Evolutionary conservation across 345 rosid genomes (phyloP), one percentile per base, ranked within the genome.

Genomic region (Garcia nutans): DNA sequence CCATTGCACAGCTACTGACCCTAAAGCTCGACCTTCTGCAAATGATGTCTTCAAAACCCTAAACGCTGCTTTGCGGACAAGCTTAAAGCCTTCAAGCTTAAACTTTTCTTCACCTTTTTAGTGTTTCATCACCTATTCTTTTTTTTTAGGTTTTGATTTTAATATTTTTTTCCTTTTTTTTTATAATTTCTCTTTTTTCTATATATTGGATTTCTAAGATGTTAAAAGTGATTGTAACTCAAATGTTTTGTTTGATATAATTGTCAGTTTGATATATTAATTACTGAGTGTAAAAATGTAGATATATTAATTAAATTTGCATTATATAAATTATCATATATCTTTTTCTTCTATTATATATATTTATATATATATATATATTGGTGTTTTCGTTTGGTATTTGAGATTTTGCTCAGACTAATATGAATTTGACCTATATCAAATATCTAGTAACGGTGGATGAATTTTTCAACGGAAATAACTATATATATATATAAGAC

Each of bases 1-100:
- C 16, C 89, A 80, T 0, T 94, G 97, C 90, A 94, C 90, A 11
- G 87, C 85, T 10, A 76, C 74, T 1, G 93, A 91, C 77, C 93
- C 93, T 17, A 75, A 78, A 6, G 92, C 91, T 41, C 86, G 97
- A 45, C 97, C 97, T 9, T 83, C 81, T 58, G 90, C 89, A 10
- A 77, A 74, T 31, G 80, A 85, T 12, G 83, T 89, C 23, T 76
- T 76, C 31, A 85, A 86, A 83, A 81, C 87, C 81, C 83, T 94
- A 65, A 83, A 84, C 55, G 79, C 89, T 67, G 75, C 77, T 62
- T 78, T 80, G 62, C 75, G 79, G 59, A 77, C 77, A 60, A 80
- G 77, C 64, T 79, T n/a, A n/a, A n/a, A n/a, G n/a, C n/a, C 80
- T 79, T 77, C 80, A 79, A 74, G 74, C 71, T 68, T 78, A 54